Evolutionary conservation across 192 early-diverging fungal genomes (phyloP), one percentile per base, ranked within the genome.

Genomic region (Chytriomyces sp.): DNA sequence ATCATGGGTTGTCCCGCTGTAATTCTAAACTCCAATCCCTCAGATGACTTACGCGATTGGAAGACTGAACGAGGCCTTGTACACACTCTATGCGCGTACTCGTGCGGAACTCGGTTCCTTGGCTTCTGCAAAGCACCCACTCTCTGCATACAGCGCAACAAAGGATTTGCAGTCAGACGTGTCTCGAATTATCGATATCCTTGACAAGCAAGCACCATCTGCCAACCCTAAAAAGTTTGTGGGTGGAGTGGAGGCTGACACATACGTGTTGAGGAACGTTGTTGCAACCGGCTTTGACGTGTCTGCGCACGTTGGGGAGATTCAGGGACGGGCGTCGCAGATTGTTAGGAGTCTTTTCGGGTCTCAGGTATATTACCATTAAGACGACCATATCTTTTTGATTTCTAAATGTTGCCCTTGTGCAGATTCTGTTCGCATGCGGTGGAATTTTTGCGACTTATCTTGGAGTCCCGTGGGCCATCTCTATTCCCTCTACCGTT

Each of bases 21-120:
- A n/a, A n/a, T 59, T 59, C 57, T 59, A 24, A 13, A 65, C 16
- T 13, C 64, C 64, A 65, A 16, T 0, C 3, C 18, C 10, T 46
- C 28, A 81, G 80, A 85, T 85, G 84, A 79, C 78, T 13, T 85
- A 85, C 60, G 72, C 78, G 1, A 63, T 81, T 28, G 84, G 84
- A 47, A 80, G 77, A 61, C 53, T 82, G 47, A 85, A 85, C 65
- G 81, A 85, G 60, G 84, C 79, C 18, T 64, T 81, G 13, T 66
- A 75, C 64, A 60, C 65, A 7, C 65, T 82, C 6, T 77, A 72
- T 75, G 68, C 80, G 60, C 76, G 75, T 24, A 76, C 80, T n/a
- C 69, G 57, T 7, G 44, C 70, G 18, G 66, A 78, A 45, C 77
- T 82, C 7, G 45, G 50, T 2, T 43, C 67, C n/a, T 43, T 82